These are phyloP conservation scores for Ogataea neopini DNA, from an alignment of 805 yeast genomes.

Conservation along the genomic window DNA sequence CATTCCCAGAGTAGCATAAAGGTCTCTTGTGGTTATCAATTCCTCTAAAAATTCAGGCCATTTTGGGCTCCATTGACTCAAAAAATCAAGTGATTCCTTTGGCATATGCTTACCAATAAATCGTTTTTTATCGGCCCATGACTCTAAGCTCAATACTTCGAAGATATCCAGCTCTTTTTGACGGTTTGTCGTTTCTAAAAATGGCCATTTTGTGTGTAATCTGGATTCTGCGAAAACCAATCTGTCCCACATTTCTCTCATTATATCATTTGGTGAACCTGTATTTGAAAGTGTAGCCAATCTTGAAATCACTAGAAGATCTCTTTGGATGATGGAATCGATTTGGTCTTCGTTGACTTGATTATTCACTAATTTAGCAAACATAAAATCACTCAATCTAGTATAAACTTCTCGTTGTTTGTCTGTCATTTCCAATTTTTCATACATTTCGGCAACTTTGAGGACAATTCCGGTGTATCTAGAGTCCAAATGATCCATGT, in stretches of 20 bases:
- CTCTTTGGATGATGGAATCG: conserved; percentile 32
- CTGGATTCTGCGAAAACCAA: conserved; percentile 29
- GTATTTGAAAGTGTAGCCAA: conserved; percentile 25
- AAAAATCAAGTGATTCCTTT: conserved; percentile 20
- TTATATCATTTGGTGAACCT: conserved; percentile 9
- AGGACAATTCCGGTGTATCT: conserved; percentile 90
- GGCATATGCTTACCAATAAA: conserved; percentile 28
- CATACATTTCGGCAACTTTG: conserved; percentile 86
- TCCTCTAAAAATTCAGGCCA: conserved; percentile 81
- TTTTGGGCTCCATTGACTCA: conserved; percentile 37
- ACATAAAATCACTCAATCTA: conserved; percentile 30
- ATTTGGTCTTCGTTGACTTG: conserved; percentile 25
- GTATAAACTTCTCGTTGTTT: conserved; percentile 63
- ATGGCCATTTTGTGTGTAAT: conserved; percentile 20
- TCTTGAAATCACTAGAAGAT: conserved; percentile 30
- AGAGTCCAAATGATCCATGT: conserved; percentile 61
- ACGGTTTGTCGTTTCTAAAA: conserved; percentile 10
- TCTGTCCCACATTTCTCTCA: conserved; percentile 31
- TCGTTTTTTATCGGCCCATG: conserved; percentile 13
- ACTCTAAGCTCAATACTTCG: conserved; percentile 24
- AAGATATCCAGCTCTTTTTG: conserved; percentile 14
- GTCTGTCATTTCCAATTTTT: conserved; percentile 56
- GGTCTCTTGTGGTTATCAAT: conserved; percentile 73
- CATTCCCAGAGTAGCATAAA: conserved; percentile 69
- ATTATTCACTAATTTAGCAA: conserved; percentile 28